Conservation (phyloP, 179 eudicot genomes). For the Camellia oleifera region DNA sequence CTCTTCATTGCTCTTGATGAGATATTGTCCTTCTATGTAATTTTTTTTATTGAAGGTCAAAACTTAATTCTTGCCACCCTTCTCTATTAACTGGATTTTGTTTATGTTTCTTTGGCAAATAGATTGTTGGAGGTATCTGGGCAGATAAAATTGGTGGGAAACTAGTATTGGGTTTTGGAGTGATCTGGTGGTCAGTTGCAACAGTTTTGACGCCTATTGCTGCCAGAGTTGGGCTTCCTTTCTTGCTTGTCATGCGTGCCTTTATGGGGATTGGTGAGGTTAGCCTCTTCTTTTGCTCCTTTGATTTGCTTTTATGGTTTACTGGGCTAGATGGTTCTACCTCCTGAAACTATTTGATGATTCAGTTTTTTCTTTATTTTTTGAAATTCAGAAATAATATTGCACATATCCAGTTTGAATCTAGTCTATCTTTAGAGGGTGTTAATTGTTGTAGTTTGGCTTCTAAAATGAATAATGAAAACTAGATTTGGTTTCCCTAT, state of each 20-base stretch:
- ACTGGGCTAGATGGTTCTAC: slow-evolving; percentile 1
- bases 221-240: slow-evolving; percentile 77
- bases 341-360: not conserved
- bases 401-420: not conserved
- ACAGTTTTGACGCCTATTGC: slow-evolving; percentile 91
- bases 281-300: slow-evolving; percentile 25
- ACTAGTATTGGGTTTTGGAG: slow-evolving; percentile 91
- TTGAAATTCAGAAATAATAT: not conserved
- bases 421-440: not conserved
- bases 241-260: slow-evolving; percentile 79
- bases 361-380: not conserved
- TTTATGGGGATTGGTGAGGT: slow-evolving; percentile 99
- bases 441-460: not conserved
- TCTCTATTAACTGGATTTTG: slow-evolving; percentile 3
- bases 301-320: slow-evolving; percentile 15
- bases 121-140: slow-evolving; percentile 96
- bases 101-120: slow-evolving; percentile 19
- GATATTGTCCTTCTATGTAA: not conserved
- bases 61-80: too few species aligned
- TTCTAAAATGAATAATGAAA: not conserved
- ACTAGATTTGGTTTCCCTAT: not conserved
- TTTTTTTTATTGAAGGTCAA: not conserved
- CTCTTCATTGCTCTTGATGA: not conserved
- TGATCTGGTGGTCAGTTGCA: slow-evolving; percentile 95
- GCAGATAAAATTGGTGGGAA: slow-evolving; percentile 94